A percentile compares a stretch with the other conserved stretches of the same genome.
phyloP scores from a whole-genome alignment of 1,139 yeast genomes.

The Maudiozyma humilis region DNA sequence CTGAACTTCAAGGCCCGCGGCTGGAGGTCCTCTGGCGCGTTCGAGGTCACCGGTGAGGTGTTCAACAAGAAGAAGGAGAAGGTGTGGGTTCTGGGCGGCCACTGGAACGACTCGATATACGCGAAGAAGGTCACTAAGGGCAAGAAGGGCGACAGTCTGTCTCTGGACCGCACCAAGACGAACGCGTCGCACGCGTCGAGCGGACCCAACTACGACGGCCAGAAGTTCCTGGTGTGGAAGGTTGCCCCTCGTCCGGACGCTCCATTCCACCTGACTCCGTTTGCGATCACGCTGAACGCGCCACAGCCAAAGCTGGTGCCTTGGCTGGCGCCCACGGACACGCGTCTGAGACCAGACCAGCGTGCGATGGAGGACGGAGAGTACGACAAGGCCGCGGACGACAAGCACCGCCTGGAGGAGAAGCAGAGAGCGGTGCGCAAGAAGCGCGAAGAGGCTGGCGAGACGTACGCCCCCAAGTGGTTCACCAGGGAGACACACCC shows the following conservation, averaged over 20 bases:
- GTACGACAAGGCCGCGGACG: slow-evolving; percentile 78
- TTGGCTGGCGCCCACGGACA: slow-evolving; percentile 84
- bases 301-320: slow-evolving; percentile 45
- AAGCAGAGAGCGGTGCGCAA: slow-evolving; percentile 82
- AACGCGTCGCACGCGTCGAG: slow-evolving; percentile 13
- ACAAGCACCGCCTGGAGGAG: slow-evolving; percentile 81
- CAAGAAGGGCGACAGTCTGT: slow-evolving; percentile 15
- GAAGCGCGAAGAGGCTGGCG: slow-evolving; percentile 51
- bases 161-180: slow-evolving; percentile 18
- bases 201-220: slow-evolving; percentile 41
- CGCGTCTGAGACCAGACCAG: slow-evolving; percentile 94
- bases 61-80: slow-evolving; percentile 48
- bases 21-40: slow-evolving; percentile 91
- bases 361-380: slow-evolving; percentile 96
- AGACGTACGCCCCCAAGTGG: slow-evolving; percentile 63
- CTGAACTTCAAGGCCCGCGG: slow-evolving; percentile 86
- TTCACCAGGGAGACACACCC: slow-evolving; percentile 67
- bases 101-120: slow-evolving; percentile 85
- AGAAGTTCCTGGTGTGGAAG: slow-evolving; percentile 75
- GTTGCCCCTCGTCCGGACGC: slow-evolving; percentile 75
- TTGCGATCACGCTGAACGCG: slow-evolving; percentile 86
- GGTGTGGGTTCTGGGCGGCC: slow-evolving; percentile 78
- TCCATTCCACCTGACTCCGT: slow-evolving; percentile 86
- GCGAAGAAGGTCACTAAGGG: slow-evolving; percentile 50
- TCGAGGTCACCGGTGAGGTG: slow-evolving; percentile 81